Percentiles rank a stretch among this genome's conserved stretches.
Evolutionary conservation across 345 rosid genomes (phyloP).

Genomic region (Syzygium aromaticum): DNA sequence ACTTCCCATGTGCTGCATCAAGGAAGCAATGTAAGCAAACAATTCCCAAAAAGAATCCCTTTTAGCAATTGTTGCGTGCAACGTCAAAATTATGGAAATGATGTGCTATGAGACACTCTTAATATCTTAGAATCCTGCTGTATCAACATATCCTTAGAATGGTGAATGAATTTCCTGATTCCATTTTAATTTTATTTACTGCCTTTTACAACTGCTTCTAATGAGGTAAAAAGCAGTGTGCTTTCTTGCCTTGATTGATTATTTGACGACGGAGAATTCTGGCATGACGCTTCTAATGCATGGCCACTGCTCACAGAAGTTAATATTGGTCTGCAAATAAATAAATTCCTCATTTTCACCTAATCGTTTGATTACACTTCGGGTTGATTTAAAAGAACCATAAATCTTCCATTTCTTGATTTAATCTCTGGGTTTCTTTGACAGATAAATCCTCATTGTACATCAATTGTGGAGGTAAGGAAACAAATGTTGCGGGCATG

Average conservation of each 20-base stretch:
- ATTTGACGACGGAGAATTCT: not conserved
- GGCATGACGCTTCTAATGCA: not conserved
- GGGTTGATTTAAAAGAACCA: not conserved
- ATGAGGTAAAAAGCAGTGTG: not conserved
- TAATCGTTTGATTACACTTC: not conserved
- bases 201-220: not conserved
- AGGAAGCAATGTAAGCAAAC: constrained; percentile 34
- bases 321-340: not conserved
- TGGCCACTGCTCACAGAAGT: not conserved
- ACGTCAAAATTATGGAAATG: not conserved
- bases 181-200: not conserved
- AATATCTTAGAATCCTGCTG: not conserved
- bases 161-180: not conserved
- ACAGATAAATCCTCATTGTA: constrained; percentile 44
- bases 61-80: not conserved
- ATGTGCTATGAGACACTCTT: not conserved
- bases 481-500: constrained; percentile 12
- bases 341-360: not conserved
- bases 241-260: not conserved
- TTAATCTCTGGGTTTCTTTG: not conserved
- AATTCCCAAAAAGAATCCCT: not conserved
- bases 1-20: constrained; percentile 50
- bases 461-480: constrained; percentile 84
- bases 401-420: not conserved
- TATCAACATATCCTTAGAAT: not conserved